Conservation (phyloP, 1,284 basidiomycete species). For the Singerocomus inundabilis region DNA sequence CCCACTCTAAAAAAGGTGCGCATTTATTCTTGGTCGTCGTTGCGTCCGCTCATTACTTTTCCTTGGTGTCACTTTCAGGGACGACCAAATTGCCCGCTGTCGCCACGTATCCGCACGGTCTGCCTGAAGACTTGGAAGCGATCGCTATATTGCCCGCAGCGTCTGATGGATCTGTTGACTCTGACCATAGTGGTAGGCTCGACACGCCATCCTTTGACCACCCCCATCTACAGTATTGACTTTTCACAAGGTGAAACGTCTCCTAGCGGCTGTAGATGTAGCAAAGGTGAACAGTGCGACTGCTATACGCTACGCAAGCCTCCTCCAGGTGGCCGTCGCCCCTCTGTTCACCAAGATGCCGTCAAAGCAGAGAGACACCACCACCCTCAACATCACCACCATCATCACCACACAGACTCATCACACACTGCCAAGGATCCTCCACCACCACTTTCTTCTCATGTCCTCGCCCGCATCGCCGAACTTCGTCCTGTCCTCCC, state of each 20-base stretch:
- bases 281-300: slow-evolving; percentile 44
- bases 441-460: slow-evolving; percentile 32
- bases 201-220: slow-evolving; percentile 32
- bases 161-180: slow-evolving; percentile 46
- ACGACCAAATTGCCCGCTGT: slow-evolving; percentile 55
- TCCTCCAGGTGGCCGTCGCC: slow-evolving; percentile 30
- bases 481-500: slow-evolving; percentile 58
- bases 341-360: slow-evolving; percentile 33
- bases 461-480: slow-evolving; percentile 53
- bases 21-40: no score
- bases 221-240: slow-evolving; percentile 34
- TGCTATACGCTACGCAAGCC: slow-evolving; percentile 53
- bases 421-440: slow-evolving; percentile 11
- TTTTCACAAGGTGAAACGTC: slow-evolving; percentile 39
- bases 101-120: slow-evolving; percentile 71
- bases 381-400: slow-evolving; percentile 12
- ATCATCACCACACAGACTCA: slow-evolving; percentile 18
- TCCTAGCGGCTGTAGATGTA: slow-evolving; percentile 48
- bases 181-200: slow-evolving; percentile 48
- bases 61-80: slow-evolving; percentile 35
- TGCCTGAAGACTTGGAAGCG: slow-evolving; percentile 63
- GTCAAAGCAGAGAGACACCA: slow-evolving; percentile 26
- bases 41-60: slow-evolving; percentile 39
- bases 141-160: slow-evolving; percentile 47
- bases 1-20: slow-evolving; percentile 57